Evolutionary conservation across 2,329 filamentous ascomycete species (phyloP), one percentile per base, ranked within the genome.

Genomic region (Reticulascus tulasneorum): DNA sequence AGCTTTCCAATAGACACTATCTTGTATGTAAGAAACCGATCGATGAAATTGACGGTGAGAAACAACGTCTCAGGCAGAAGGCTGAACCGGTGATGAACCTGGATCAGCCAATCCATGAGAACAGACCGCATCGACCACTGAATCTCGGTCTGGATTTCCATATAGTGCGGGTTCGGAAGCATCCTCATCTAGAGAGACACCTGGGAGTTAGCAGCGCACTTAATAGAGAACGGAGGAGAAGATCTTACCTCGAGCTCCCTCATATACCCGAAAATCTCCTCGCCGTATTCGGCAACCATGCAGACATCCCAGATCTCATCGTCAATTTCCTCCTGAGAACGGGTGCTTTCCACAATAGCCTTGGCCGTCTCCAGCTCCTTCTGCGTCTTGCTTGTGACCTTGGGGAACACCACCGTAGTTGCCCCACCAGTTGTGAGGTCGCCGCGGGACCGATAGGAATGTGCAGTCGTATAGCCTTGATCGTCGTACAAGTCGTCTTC

Each of bases 91-190:
- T 83, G 79, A 59, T 98, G 93, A 20, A 98, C 93, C 60, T 98
- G 90, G 29, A 97, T 85, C 27, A 98, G 74, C 93, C 93, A 98
- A 62, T 97, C 93, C 82, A 98, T 94, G 36, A 98, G 73, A 16
- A 97, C 88, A 6, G 89, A 84, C 29, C 93, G 87, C 93, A 97
- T 98, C 4, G 90, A 95, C 93, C 93, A 98, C 58, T 95, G 87
- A 38, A 98, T 94, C 62, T 97, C 91, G n/a, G 84, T 82, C 60
- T 98, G 93, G 48, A 85, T 82, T 45, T 95, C 88, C 91, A 98
- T 98, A 71, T 98, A 98, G 58, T 93, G 79, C 4, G 88, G 74
- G 53, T 93, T 90, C 2, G 93, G 93, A 25, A 90, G 72, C 79
- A 96, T 85, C 49, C 73, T 81, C 58, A 73, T 77, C 86, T 88